These are phyloP conservation scores for Claviceps sp. DNA, from an alignment of 2,329 filamentous ascomycete species.

Conservation along the genomic window DNA sequence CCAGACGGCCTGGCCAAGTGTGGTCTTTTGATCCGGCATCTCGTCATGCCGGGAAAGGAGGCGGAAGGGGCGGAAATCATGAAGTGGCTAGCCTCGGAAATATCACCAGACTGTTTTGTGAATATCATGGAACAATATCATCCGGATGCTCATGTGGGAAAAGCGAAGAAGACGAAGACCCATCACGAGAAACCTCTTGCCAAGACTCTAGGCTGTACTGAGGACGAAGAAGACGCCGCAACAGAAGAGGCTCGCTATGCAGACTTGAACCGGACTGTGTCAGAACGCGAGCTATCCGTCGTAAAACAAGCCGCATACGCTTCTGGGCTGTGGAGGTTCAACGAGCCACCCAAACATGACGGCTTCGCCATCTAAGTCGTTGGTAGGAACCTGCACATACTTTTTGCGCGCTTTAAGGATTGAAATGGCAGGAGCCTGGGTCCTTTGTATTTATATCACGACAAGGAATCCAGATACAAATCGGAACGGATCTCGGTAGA, in stretches of 20 bases:
- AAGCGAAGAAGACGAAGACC: constrained; percentile 33
- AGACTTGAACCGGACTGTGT: constrained; percentile 58
- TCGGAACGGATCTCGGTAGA: neutral
- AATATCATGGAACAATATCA: constrained; percentile 87
- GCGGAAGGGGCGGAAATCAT: constrained; percentile 63
- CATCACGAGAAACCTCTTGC: constrained; percentile 4
- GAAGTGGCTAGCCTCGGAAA: constrained; percentile 57
- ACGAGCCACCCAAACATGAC: constrained; percentile 44
- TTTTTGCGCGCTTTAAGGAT: neutral
- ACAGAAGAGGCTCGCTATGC: constrained; percentile 45
- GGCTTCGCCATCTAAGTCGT: constrained; percentile 30
- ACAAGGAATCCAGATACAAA: neutral
- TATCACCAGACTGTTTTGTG: constrained; percentile 64
- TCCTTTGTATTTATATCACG: neutral
- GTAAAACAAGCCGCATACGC: constrained; percentile 55
- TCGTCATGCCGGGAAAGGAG: constrained; percentile 74
- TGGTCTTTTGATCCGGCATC: constrained; percentile 61
- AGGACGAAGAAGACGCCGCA: constrained; percentile 21
- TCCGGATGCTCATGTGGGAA: constrained; percentile 70
- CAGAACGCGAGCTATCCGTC: constrained; percentile 46
- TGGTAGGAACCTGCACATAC: neutral
- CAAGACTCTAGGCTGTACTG: neutral
- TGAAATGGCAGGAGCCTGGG: neutral
- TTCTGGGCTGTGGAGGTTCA: constrained; percentile 68
- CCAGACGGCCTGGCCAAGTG: constrained; percentile 67